Evolutionary conservation across 2,329 filamentous ascomycete species (phyloP), one percentile per base, ranked within the genome.

Genomic region (Hypocrella siamensis): DNA sequence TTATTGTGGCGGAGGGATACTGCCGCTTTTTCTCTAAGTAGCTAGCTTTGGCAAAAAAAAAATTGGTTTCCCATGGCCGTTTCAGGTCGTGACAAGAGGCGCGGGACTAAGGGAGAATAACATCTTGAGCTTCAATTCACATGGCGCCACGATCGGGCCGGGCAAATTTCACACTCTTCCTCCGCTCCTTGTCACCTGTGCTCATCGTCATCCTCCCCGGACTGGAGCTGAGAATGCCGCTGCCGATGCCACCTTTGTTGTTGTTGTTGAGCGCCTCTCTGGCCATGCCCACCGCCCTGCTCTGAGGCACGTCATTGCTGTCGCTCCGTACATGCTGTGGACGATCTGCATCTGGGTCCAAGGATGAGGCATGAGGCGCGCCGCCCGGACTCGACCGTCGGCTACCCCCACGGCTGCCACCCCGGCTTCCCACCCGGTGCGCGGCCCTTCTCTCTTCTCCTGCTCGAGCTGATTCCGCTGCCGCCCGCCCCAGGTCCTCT

Each of bases 121-220:
- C n/a, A n/a, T n/a, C n/a, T n/a, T n/a, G n/a, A n/a, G n/a, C n/a
- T n/a, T n/a, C n/a, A n/a, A n/a, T n/a, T n/a, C n/a, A n/a, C n/a
- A n/a, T n/a, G n/a, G n/a, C n/a, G n/a, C n/a, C n/a, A 19, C 30
- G 21, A 15, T 32, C 32, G 8, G 60, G 56, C 27, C 56, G 57
- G 3, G 61, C 64, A 50, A 76, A 72, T 54, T 76, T 77, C 42
- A 77, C 72, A 39, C 70, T 75, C 60, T 75, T 75, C 46, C 70
- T 60, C 39, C 69, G 57, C 46, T 75, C 71, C 35, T 67, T 50
- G 29, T 67, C 63, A 1, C 45, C 47, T 2, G 48, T 48, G 17
- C 40, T 49, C 4, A 47, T 42, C 4, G 45, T 41, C 33, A 45
- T 40, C 33, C 54, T 42, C 2, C 61, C 62, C 1, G 66, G 66